phyloP scores from a whole-genome alignment of 2,329 filamentous ascomycete genomes.

The Helotiales sp. region DNA sequence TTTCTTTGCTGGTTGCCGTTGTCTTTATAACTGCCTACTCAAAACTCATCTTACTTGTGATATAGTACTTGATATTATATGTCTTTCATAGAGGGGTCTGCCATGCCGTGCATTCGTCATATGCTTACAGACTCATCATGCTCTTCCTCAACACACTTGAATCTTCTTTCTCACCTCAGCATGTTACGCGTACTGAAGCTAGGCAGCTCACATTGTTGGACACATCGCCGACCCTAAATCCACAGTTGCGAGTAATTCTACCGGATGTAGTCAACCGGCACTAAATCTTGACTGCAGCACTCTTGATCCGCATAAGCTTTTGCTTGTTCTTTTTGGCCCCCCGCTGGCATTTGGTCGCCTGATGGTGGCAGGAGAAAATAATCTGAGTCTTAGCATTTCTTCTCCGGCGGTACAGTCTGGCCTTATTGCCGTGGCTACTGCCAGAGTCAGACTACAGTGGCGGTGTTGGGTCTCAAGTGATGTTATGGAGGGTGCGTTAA shows the following conservation, averaged over 20 bases:
- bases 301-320: background rate
- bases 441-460: too few species aligned
- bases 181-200: background rate
- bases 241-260: background rate
- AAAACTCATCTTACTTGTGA: too few species aligned
- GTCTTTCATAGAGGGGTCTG: too few species aligned
- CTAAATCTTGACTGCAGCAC: background rate
- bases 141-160: background rate
- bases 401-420: too few species aligned
- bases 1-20: background rate
- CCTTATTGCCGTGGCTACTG: too few species aligned
- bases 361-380: background rate
- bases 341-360: background rate
- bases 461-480: too few species aligned
- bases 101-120: background rate
- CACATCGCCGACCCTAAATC: background rate
- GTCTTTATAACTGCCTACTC: too few species aligned
- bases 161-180: background rate
- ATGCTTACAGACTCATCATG: background rate
- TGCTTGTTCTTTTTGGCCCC: background rate
- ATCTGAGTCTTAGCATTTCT: too few species aligned
- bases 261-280: background rate
- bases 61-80: too few species aligned
- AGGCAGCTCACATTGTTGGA: background rate
- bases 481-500: too few species aligned